Conservation (phyloP, 371 early-diverging fungal species). For the Basidiobolus heterosporus region DNA sequence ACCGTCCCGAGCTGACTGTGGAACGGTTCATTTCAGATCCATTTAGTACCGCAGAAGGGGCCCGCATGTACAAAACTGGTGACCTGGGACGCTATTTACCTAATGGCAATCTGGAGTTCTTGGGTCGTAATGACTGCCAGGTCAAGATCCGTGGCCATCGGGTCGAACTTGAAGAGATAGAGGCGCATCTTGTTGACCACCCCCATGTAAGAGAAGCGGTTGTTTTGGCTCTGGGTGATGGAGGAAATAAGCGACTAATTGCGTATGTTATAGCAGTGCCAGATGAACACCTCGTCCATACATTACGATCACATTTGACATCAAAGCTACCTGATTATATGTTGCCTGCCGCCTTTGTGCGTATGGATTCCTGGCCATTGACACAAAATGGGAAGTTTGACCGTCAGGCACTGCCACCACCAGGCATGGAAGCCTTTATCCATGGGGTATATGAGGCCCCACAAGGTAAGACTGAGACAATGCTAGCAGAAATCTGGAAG, state of each 20-base stretch:
- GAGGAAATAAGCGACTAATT: constrained; percentile 2
- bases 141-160: constrained; percentile 23
- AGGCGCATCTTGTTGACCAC: constrained; percentile 5
- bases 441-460: constrained; percentile 2
- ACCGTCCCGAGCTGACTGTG: constrained; percentile 7
- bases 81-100: background rate
- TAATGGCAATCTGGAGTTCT: background rate
- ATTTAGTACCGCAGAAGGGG: background rate
- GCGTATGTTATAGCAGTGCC: constrained; percentile 4
- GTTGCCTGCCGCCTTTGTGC: constrained; percentile 5
- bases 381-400: constrained; percentile 3
- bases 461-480: background rate
- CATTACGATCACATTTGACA: background rate
- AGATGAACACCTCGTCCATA: background rate
- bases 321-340: constrained; percentile 3
- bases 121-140: background rate
- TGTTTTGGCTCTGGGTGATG: constrained; percentile 1
- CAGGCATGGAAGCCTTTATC: background rate
- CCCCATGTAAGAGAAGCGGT: constrained; percentile 1
- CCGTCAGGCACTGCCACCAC: constrained; percentile 3
- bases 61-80: background rate
- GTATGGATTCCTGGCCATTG: constrained; percentile 4
- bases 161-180: constrained; percentile 21
- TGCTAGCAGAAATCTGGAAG: background rate
- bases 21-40: background rate